Evolutionary conservation across 1,139 yeast species (phyloP), one percentile per base, ranked within the genome.

Genomic region (Hyphopichia buzzinii): DNA sequence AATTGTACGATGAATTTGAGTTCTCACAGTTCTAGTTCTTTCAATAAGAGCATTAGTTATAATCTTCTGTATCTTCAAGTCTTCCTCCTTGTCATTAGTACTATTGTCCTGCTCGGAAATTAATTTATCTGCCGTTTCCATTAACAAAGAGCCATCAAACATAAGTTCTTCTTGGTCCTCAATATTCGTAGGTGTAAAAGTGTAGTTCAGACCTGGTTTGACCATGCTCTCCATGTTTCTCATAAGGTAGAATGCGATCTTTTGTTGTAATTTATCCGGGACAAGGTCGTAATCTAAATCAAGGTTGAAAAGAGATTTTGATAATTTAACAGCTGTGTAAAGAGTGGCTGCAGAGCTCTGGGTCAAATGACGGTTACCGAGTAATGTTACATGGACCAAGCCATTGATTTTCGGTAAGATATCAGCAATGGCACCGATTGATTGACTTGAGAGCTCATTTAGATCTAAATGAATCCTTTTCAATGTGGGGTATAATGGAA

Each of bases 181-280:
- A 14, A 56, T 57, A 29, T 55, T 59, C 16, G 54, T 15, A 8
- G 30, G 14, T 8, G 23, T 10, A 10, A 7, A 19, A 19, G 23
- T 19, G 10, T 12, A 57, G 46, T 54, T 43, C 37, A 57, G 49
- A 33, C 67, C 73, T 14, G 72, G 66, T 42, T 73, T 73, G 53
- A 81, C 63, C 14, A 72, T 67, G 33, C 60, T 66, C 50, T 87
- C 90, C 84, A 89, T 82, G 54, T 89, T 89, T 51, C 84, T 76
- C 83, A 89, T 81, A 50, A 90, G 69, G 52, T 84, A 84, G 41
- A 85, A 77, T 0, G 95, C 94, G 43, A 89, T 78, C 55, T 90
- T 76, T 29, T 89, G 85, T 21, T 84, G 77, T 33, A 89, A 67
- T 43, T 79, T 80, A 43, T 83, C 89, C 13, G 86, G 77, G 39